These are phyloP conservation scores for Hordeum marinum DNA, from an alignment of 176 grass and related monocot genomes.

Conservation along the genomic window DNA sequence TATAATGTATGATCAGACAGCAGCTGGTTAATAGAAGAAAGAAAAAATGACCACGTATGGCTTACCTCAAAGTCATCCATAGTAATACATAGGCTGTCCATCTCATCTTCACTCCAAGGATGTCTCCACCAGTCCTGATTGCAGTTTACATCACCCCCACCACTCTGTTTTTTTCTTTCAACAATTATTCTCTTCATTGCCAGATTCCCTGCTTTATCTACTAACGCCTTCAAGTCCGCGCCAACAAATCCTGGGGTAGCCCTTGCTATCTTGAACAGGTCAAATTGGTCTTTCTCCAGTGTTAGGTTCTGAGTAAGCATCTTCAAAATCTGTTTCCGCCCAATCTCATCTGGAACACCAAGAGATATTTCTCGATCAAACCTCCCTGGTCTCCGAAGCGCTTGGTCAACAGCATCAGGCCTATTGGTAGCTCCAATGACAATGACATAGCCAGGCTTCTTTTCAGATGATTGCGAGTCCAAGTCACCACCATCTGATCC, in stretches of 20 bases:
- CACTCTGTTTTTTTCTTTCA: slow-evolving; percentile 44
- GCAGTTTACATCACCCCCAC: slow-evolving; percentile 5
- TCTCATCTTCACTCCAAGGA: slow-evolving; percentile 65
- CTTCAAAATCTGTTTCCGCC: slow-evolving; percentile 65
- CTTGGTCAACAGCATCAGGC: slow-evolving; percentile 93
- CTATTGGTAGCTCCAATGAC: slow-evolving; percentile 97
- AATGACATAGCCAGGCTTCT: slow-evolving; percentile 81
- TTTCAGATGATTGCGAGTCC: slow-evolving; percentile 59
- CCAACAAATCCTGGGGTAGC: slow-evolving; percentile 96
- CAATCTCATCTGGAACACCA: slow-evolving; percentile 85
- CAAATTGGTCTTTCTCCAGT: slow-evolving; percentile 68
- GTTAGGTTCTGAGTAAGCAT: slow-evolving; percentile 70
- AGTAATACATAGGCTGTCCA: slow-evolving; percentile 67
- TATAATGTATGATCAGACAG: background rate
- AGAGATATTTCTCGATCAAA: slow-evolving; percentile 91
- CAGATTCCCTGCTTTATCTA: slow-evolving; percentile 90
- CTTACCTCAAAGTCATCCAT: slow-evolving; percentile 86
- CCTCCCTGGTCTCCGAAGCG: slow-evolving; percentile 80
- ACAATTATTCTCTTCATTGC: slow-evolving; percentile 94
- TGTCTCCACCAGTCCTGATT: slow-evolving; percentile 82
- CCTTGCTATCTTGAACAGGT: slow-evolving; percentile 84
- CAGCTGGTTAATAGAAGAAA: background rate
- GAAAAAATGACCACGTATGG: background rate
- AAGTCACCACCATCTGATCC: slow-evolving; percentile 16
- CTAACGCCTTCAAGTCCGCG: slow-evolving; percentile 76